Percentiles rank a stretch among this genome's conserved stretches.
phyloP scores from a whole-genome alignment of 352 stramenopile species.

The Phytophthora sansomeana region DNA sequence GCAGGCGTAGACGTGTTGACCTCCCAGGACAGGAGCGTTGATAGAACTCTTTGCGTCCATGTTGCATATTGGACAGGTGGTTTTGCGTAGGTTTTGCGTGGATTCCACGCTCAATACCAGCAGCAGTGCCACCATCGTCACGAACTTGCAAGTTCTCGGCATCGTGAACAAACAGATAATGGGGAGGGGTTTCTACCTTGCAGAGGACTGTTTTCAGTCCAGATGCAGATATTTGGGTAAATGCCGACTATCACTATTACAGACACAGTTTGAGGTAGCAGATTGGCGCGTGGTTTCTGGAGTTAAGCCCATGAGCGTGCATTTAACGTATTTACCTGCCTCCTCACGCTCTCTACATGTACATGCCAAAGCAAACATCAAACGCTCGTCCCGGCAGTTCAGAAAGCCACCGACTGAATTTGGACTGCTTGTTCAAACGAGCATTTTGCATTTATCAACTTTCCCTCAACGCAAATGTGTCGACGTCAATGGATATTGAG shows the following conservation, averaged over 20 bases:
- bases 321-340: neutral
- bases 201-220: neutral
- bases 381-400: neutral
- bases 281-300: neutral
- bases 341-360: no score
- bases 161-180: neutral
- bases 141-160: constrained; percentile 9
- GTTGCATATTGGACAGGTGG: constrained; percentile 46
- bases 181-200: neutral
- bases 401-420: constrained; percentile 8
- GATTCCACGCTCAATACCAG: constrained; percentile 20
- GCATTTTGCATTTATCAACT: neutral
- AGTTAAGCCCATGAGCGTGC: neutral
- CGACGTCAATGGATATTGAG: neutral
- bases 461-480: neutral
- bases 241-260: no score
- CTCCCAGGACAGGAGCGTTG: constrained; percentile 63
- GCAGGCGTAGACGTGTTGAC: constrained; percentile 69
- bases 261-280: neutral
- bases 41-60: constrained; percentile 49
- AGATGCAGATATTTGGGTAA: neutral
- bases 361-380: no score
- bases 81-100: constrained; percentile 50
- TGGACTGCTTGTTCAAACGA: neutral
- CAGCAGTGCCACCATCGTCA: constrained; percentile 28